Conservation (phyloP, 352 stramenopile genomes). For the Phytopythium delawarense region DNA sequence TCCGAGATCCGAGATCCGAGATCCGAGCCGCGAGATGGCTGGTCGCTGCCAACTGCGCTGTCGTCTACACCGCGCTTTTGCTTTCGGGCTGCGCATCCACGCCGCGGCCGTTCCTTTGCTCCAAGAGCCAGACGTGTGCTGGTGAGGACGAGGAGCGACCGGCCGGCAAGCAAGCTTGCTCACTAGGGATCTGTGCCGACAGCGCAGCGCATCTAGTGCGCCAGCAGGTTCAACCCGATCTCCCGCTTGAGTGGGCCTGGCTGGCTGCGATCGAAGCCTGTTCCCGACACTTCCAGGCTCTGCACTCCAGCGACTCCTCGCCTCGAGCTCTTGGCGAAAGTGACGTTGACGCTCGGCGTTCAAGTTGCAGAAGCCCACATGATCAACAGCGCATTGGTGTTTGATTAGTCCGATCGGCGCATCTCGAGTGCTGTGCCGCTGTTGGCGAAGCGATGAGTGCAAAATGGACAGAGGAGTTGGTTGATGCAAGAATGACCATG, state of each 20-base stretch:
- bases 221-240: background rate
- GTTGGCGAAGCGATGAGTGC: background rate
- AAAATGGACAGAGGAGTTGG: too few relatives aligned
- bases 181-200: background rate
- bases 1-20: background rate
- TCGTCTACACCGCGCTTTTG: background rate
- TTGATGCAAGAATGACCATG: too few relatives aligned
- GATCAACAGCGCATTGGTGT: background rate
- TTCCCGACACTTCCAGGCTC: background rate
- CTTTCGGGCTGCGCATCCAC: background rate
- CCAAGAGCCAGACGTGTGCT: background rate
- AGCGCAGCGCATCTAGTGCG: background rate
- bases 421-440: background rate
- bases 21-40: background rate
- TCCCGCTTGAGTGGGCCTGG: background rate
- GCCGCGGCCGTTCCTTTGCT: background rate
- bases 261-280: background rate
- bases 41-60: background rate
- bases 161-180: background rate
- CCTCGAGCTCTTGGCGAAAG: background rate
- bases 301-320: background rate
- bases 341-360: background rate
- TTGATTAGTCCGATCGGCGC: conserved; percentile 4
- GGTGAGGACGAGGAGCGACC: too few relatives aligned
- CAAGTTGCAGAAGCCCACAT: background rate